Percentiles rank a stretch among this genome's conserved stretches.
These are phyloP conservation scores for Carex pumila DNA, from an alignment of 176 grass and related monocot species.

Conservation along the genomic window DNA sequence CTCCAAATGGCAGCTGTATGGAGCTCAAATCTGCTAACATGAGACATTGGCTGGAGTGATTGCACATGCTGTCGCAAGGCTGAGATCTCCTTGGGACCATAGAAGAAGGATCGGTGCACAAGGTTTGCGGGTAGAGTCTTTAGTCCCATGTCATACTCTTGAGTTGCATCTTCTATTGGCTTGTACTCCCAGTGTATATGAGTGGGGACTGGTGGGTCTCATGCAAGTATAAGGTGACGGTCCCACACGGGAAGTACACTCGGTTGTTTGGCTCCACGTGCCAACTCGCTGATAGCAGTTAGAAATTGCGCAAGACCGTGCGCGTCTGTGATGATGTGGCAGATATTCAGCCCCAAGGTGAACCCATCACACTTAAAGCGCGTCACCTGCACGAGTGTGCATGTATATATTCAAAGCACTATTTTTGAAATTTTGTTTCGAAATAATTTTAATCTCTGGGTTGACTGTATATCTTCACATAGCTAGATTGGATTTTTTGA, in stretches of 20 bases:
- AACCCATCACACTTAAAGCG: constrained; percentile 50
- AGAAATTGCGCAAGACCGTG: constrained; percentile 35
- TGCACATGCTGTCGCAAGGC: not conserved
- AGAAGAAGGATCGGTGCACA: constrained; percentile 20
- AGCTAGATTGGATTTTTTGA: no score
- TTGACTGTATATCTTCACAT: no score
- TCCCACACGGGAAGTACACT: constrained; percentile 14
- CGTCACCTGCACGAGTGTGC: constrained; percentile 37
- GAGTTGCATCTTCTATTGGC: not conserved
- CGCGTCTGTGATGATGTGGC: constrained; percentile 48
- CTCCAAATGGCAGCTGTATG: constrained; percentile 15
- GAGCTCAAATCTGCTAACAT: constrained; percentile 20
- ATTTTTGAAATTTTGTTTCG: no score
- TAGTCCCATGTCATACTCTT: not conserved
- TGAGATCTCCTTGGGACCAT: constrained; percentile 14
- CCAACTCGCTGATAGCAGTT: constrained; percentile 14
- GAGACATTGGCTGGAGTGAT: not conserved
- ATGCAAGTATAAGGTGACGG: constrained; percentile 37
- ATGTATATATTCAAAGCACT: no score
- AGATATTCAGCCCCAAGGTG: constrained; percentile 23
- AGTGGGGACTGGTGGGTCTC: constrained; percentile 6
- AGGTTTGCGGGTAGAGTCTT: not conserved
- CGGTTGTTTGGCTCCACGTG: constrained; percentile 1
- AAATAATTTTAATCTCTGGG: no score
- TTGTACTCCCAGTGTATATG: constrained; percentile 37